Percentiles rank a stretch among this genome's conserved stretches.
Evolutionary conservation across 2,329 filamentous ascomycete species (phyloP).

Genomic region (Aspergillus awamori): DNA sequence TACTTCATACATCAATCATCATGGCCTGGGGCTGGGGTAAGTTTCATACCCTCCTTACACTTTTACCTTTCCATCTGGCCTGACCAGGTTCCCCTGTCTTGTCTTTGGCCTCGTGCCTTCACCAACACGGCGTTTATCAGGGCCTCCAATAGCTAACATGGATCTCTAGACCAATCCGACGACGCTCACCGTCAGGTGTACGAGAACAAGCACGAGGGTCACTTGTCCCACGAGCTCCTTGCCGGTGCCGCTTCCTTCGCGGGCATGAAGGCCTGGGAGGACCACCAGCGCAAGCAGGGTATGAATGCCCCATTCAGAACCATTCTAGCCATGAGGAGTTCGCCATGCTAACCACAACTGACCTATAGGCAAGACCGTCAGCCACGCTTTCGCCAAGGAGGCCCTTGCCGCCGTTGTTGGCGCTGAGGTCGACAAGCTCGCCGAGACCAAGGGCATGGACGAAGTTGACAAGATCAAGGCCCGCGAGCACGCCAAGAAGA

Average conservation of each 20-base stretch:
- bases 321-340: not conserved
- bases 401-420: slow-evolving; percentile 71
- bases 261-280: slow-evolving; percentile 79
- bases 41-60: slow-evolving; percentile 13
- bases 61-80: not conserved
- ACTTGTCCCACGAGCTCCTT: slow-evolving; percentile 72
- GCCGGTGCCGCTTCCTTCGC: slow-evolving; percentile 77
- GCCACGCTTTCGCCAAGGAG: slow-evolving; percentile 78
- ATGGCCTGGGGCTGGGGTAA: slow-evolving; percentile 43
- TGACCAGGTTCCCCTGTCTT: not conserved
- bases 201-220: slow-evolving; percentile 59
- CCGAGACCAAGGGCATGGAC: slow-evolving; percentile 70
- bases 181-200: slow-evolving; percentile 60
- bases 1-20: slow-evolving; percentile 22
- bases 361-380: slow-evolving; percentile 66
- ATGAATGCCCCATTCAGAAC: slow-evolving; percentile 26
- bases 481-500: slow-evolving; percentile 49
- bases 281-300: slow-evolving; percentile 72
- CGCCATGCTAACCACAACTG: not conserved
- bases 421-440: slow-evolving; percentile 74
- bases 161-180: slow-evolving; percentile 52
- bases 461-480: slow-evolving; percentile 61
- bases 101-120: not conserved
- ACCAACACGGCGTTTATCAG: not conserved
- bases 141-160: not conserved